Evolutionary conservation across 768 basidiomycete genomes (phyloP).

Genomic region (Chalciporus pseudorubinellus): DNA sequence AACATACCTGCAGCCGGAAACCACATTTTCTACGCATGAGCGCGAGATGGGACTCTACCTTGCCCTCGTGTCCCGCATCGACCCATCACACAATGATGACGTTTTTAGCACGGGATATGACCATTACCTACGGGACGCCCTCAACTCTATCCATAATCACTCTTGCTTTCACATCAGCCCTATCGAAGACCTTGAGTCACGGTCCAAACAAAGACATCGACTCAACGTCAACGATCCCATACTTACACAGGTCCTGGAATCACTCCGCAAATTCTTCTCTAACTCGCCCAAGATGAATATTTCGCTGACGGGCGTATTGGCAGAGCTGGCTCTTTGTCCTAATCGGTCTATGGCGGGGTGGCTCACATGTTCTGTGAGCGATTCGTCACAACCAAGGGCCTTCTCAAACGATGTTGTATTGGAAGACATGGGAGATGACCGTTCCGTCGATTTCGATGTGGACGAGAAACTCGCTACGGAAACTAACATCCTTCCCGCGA

Average conservation of each 20-base stretch:
- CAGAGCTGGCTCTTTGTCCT: constrained; percentile 80
- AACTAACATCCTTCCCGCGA: constrained; percentile 57
- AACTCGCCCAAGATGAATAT: constrained; percentile 88
- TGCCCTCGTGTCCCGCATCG: constrained; percentile 71
- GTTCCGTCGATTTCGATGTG: constrained; percentile 75
- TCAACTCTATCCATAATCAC: constrained; percentile 64
- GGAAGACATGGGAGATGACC: constrained; percentile 68
- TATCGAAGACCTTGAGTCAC: constrained; percentile 39
- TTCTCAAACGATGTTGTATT: constrained; percentile 7
- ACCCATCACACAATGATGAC: constrained; percentile 65
- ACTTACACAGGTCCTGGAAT: constrained; percentile 65
- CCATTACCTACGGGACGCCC: constrained; percentile 76
- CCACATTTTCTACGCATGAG: constrained; percentile 77
- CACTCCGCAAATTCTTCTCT: constrained; percentile 74
- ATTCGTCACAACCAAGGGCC: constrained; percentile 27
- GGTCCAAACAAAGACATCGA: constrained; percentile 60
- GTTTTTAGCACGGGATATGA: constrained; percentile 84
- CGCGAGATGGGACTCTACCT: constrained; percentile 82
- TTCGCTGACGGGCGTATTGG: constrained; percentile 78
- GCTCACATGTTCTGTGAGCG: constrained; percentile 66
- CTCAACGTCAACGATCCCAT: constrained; percentile 78
- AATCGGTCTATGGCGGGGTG: constrained; percentile 85
- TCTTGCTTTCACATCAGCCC: constrained; percentile 50
- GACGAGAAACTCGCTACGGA: constrained; percentile 62
- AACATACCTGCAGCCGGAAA: constrained; percentile 60